Conservation (phyloP, 163 green algal genomes). For the Coccomyxa subellipsoidea region DNA sequence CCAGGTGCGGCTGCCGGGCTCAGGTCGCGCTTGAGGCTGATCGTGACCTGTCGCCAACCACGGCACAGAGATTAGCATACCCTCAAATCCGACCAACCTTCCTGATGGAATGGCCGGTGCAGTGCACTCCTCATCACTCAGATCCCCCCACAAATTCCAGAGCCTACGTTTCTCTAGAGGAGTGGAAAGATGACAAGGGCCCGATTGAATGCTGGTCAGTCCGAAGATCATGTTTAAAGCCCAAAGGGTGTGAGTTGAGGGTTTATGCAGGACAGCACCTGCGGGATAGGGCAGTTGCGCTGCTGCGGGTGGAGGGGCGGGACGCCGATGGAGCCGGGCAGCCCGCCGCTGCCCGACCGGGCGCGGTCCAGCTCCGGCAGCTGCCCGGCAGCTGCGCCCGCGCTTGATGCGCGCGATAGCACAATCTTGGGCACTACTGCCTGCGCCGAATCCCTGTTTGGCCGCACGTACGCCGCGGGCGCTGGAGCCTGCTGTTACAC, state of each 20-base stretch:
- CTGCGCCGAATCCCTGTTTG: not conserved
- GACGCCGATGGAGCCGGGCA: not conserved
- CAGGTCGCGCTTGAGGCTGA: not conserved
- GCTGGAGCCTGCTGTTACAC: not conserved
- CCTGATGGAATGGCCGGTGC: too few relatives aligned
- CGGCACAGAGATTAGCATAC: not conserved
- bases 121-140: too few relatives aligned
- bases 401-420: not conserved
- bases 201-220: too few relatives aligned
- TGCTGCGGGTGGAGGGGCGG: not conserved
- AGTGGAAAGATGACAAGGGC: too few relatives aligned
- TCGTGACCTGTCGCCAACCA: not conserved
- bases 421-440: not conserved
- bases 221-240: too few relatives aligned
- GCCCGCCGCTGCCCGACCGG: not conserved
- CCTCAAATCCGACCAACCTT: not conserved
- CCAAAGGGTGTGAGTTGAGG: too few relatives aligned
- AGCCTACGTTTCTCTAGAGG: too few relatives aligned
- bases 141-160: too few relatives aligned
- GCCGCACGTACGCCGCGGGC: not conserved
- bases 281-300: not conserved
- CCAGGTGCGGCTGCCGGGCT: not conserved
- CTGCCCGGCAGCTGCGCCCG: not conserved
- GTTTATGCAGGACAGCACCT: not conserved
- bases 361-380: not conserved